Evolutionary conservation across 495 filamentous ascomycete genomes (phyloP).

Genomic region (Trichoderma virens): DNA sequence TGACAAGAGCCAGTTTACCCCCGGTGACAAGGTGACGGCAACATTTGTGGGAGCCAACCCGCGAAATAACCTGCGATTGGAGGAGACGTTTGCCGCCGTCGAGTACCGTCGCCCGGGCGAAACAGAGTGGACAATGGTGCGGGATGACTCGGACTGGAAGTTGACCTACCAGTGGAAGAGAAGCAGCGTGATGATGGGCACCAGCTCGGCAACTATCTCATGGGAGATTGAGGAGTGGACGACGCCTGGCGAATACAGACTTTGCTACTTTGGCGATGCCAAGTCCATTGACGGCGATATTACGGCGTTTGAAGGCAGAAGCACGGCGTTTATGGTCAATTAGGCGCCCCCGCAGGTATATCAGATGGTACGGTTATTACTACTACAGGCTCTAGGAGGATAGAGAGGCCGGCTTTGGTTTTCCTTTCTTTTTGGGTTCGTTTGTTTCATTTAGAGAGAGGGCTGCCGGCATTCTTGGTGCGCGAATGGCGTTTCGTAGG

Average conservation of each 20-base stretch:
- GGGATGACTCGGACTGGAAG: slow-evolving; percentile 72
- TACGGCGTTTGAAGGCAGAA: slow-evolving; percentile 67
- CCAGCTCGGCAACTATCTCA: slow-evolving; percentile 68
- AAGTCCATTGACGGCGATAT: slow-evolving; percentile 64
- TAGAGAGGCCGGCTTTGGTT: too few relatives aligned
- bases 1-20: slow-evolving; percentile 36
- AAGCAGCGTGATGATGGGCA: slow-evolving; percentile 60
- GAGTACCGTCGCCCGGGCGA: slow-evolving; percentile 47
- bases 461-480: too few relatives aligned
- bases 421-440: too few relatives aligned
- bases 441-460: too few relatives aligned
- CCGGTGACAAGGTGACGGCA: slow-evolving; percentile 50
- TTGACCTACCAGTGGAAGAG: slow-evolving; percentile 76
- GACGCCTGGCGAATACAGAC: slow-evolving; percentile 60
- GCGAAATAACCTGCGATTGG: slow-evolving; percentile 74
- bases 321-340: slow-evolving; percentile 51
- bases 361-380: background rate
- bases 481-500: too few relatives aligned
- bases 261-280: slow-evolving; percentile 80
- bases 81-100: slow-evolving; percentile 71
- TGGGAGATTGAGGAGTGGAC: slow-evolving; percentile 68
- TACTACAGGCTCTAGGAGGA: too few relatives aligned
- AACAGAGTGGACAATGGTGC: slow-evolving; percentile 53
- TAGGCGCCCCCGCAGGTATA: background rate
- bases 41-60: slow-evolving; percentile 87